Conservation (phyloP, 225 moss, liverwort and hornwort genomes). For the Thuidium tamariscinum region DNA sequence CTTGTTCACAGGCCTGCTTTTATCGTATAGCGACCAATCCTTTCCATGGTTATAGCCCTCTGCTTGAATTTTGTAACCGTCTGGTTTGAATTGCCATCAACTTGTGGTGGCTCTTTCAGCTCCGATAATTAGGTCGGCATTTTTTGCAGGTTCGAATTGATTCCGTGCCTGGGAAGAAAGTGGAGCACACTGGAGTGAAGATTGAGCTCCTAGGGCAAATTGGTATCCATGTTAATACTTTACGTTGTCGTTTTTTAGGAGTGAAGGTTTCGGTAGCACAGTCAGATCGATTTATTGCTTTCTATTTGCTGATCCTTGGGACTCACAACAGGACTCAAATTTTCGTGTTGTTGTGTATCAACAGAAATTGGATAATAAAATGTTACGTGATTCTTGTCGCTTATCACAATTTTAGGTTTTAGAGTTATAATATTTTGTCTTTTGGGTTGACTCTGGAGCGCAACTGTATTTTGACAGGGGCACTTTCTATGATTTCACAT, state of each 20-base stretch:
- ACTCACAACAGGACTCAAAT: background rate
- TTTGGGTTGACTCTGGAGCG: constrained; percentile 6
- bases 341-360: background rate
- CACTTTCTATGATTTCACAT: constrained; percentile 88
- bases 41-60: background rate
- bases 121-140: background rate
- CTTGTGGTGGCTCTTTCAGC: background rate
- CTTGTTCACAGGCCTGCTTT: background rate
- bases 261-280: background rate
- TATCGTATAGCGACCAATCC: background rate
- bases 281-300: background rate
- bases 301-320: background rate
- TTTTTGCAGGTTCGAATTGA: constrained; percentile 68
- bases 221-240: constrained; percentile 20
- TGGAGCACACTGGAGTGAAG: constrained; percentile 87
- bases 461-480: constrained; percentile 91
- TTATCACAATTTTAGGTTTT: background rate
- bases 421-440: background rate
- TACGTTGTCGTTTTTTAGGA: background rate
- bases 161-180: constrained; percentile 84
- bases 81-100: background rate
- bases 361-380: background rate
- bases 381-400: background rate
- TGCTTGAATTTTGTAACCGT: background rate
- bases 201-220: constrained; percentile 91